Evolutionary conservation across 495 filamentous ascomycete genomes (phyloP).

Genomic region (Pyronema omphalodes): DNA sequence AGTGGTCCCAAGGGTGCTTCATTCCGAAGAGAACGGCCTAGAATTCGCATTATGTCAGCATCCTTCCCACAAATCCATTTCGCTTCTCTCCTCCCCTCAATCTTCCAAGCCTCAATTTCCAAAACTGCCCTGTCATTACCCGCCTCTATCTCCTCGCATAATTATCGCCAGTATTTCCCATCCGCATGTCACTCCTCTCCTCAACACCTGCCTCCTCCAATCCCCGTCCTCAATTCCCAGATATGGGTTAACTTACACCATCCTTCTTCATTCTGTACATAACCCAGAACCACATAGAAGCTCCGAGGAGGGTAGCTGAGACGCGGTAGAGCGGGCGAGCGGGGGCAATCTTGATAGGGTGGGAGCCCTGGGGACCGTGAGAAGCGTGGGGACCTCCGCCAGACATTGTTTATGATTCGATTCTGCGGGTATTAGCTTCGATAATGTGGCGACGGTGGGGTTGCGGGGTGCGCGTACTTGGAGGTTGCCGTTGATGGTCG

Average conservation of each 20-base stretch:
- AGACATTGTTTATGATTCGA: conserved; percentile 17
- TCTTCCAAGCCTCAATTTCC: too few relatives aligned
- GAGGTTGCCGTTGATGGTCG: too few relatives aligned
- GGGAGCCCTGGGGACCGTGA: conserved; percentile 37
- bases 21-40: conserved; percentile 62
- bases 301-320: conserved; percentile 67
- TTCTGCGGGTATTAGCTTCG: too few relatives aligned
- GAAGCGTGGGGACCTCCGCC: background rate
- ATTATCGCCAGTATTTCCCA: too few relatives aligned
- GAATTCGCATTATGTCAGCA: too few relatives aligned
- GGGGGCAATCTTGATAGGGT: conserved; percentile 58
- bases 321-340: conserved; percentile 62
- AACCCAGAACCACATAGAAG: conserved; percentile 93
- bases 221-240: background rate
- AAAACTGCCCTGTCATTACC: too few relatives aligned
- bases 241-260: conserved; percentile 31
- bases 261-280: conserved; percentile 91
- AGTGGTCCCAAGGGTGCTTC: conserved; percentile 99
- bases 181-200: too few relatives aligned
- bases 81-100: background rate
- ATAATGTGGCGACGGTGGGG: conserved; percentile 1
- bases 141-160: too few relatives aligned
- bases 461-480: background rate
- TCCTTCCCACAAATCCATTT: conserved; percentile 19
- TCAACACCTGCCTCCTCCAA: background rate